Conservation (phyloP, 202 grass and related monocot genomes). For the Musa balbisiana region DNA sequence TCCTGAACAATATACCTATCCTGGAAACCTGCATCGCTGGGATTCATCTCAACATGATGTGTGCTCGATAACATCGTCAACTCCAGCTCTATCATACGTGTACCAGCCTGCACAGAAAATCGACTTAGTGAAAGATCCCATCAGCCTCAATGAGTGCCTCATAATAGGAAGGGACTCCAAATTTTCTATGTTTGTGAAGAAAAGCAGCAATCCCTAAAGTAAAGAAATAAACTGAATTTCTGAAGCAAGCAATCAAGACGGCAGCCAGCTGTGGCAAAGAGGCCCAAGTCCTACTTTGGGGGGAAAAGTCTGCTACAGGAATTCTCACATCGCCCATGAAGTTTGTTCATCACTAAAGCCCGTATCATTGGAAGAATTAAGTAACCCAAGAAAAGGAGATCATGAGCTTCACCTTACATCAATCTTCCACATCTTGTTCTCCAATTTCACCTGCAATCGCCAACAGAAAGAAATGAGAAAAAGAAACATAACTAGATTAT, state of each 20-base stretch:
- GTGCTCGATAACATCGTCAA: constrained; percentile 65
- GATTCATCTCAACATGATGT: constrained; percentile 92
- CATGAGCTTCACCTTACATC: constrained; percentile 51
- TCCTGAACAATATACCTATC: constrained; percentile 98
- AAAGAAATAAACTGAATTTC: not conserved
- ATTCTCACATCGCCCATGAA: not conserved
- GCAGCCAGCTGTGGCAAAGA: not conserved
- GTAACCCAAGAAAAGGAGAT: not conserved
- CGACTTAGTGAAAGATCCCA: too few relatives aligned
- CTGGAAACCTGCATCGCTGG: constrained; percentile 96
- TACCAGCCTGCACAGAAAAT: too few relatives aligned
- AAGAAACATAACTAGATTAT: not conserved
- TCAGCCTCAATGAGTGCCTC: too few relatives aligned
- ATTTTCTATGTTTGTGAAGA: too few relatives aligned
- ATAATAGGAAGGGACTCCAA: too few relatives aligned
- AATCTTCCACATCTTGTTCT: constrained; percentile 96
- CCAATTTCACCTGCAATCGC: constrained; percentile 79
- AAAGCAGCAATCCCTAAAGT: too few relatives aligned
- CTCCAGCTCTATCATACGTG: too few relatives aligned
- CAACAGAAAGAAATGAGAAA: not conserved
- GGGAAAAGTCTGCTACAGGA: not conserved
- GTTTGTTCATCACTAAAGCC: not conserved
- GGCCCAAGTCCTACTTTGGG: not conserved
- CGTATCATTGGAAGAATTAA: not conserved
- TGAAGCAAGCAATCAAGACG: not conserved